phyloP scores from a whole-genome alignment of 495 filamentous ascomycete species.

The Poronia punctata region DNA sequence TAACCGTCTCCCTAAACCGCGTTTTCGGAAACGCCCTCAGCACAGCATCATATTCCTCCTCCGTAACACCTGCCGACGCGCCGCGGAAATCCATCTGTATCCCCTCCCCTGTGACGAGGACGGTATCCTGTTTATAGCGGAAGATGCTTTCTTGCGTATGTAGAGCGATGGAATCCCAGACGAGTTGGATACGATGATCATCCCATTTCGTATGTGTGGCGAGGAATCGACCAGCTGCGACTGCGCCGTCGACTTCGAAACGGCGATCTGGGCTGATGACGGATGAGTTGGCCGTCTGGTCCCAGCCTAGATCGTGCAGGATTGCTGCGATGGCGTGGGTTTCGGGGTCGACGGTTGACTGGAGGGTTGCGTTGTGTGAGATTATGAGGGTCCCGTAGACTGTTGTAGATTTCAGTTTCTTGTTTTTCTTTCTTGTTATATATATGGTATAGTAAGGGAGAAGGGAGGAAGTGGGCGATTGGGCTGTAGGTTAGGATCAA shows the following conservation, averaged over 20 bases:
- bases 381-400: slow-evolving; percentile 29
- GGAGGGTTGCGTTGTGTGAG: slow-evolving; percentile 12
- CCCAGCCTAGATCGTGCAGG: slow-evolving; percentile 31
- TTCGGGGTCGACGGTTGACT: slow-evolving; percentile 20
- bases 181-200: slow-evolving; percentile 31
- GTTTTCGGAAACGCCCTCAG: slow-evolving; percentile 22
- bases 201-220: slow-evolving; percentile 25
- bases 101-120: slow-evolving; percentile 24
- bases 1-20: slow-evolving; percentile 25
- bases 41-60: slow-evolving; percentile 27
- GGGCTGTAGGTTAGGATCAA: too few relatives aligned
- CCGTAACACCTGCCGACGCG: slow-evolving; percentile 19
- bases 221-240: slow-evolving; percentile 31
- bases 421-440: neutral
- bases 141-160: slow-evolving; percentile 31
- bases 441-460: neutral
- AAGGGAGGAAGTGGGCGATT: neutral
- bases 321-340: slow-evolving; percentile 26
- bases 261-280: slow-evolving; percentile 26
- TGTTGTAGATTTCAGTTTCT: neutral
- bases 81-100: slow-evolving; percentile 33
- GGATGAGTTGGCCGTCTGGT: slow-evolving; percentile 18
- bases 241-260: slow-evolving; percentile 42
- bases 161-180: slow-evolving; percentile 38
- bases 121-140: slow-evolving; percentile 35